These are phyloP conservation scores for Skeletonema tropicum DNA, from an alignment of 108 stramenopile genomes.

Conservation along the genomic window DNA sequence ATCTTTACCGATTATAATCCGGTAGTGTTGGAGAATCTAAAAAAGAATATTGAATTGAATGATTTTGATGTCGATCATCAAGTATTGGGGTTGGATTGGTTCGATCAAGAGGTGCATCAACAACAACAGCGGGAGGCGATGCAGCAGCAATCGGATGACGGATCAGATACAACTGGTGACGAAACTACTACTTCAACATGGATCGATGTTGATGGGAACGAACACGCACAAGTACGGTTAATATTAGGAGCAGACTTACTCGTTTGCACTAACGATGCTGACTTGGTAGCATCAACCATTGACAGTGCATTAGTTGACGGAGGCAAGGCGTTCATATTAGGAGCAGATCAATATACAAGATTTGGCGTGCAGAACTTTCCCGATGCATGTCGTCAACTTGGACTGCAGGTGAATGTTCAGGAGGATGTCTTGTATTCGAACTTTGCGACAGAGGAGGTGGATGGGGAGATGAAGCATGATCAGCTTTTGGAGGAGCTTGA, in stretches of 20 bases:
- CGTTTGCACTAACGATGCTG: slow-evolving; percentile 43
- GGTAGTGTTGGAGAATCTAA: slow-evolving; percentile 63
- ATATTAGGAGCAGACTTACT: slow-evolving; percentile 40
- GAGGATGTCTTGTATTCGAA: slow-evolving; percentile 13
- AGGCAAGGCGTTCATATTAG: slow-evolving; percentile 24
- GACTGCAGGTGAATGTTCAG: slow-evolving; percentile 22
- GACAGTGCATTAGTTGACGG: slow-evolving; percentile 30
- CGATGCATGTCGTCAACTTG: slow-evolving; percentile 17
- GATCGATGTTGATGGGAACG: slow-evolving; percentile 24
- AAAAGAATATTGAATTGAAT: slow-evolving; percentile 69
- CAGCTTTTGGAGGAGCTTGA: slow-evolving; percentile 23
- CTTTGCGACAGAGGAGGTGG: background rate
- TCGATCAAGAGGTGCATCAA: slow-evolving; percentile 20
- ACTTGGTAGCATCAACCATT: slow-evolving; percentile 34
- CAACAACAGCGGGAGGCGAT: background rate
- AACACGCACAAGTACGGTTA: slow-evolving; percentile 32
- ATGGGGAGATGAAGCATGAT: background rate
- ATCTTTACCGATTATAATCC: slow-evolving; percentile 78
- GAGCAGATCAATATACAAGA: slow-evolving; percentile 6
- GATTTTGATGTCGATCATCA: slow-evolving; percentile 31
- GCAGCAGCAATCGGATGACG: background rate
- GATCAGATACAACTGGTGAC: background rate
- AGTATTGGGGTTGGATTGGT: slow-evolving; percentile 38
- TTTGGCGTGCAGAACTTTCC: slow-evolving; percentile 38
- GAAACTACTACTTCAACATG: slow-evolving; percentile 10